Percentiles rank a stretch among this genome's conserved stretches.
Evolutionary conservation across 345 rosid species (phyloP).

Genomic region (Sonneratia caseolaris): DNA sequence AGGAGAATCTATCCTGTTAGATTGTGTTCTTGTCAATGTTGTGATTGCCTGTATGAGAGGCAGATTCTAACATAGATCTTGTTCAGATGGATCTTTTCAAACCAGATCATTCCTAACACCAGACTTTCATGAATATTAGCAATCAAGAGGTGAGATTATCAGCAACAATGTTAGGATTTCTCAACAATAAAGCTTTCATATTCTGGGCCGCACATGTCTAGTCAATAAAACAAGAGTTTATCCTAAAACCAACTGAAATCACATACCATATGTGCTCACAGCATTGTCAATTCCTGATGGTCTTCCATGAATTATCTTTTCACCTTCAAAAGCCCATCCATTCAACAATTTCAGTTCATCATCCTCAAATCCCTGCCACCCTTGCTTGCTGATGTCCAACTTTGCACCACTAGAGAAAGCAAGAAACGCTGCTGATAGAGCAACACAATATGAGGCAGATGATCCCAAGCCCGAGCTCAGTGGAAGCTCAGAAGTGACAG

Average conservation of each 20-base stretch:
- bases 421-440: conserved; percentile 66
- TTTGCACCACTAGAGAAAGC: conserved; percentile 35
- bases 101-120: background rate
- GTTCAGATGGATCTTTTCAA: background rate
- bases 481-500: conserved; percentile 75
- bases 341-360: conserved; percentile 58
- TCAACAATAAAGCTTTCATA: background rate
- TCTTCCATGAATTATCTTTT: conserved; percentile 84
- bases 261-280: conserved; percentile 86
- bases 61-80: background rate
- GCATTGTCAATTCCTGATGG: conserved; percentile 98
- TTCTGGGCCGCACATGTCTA: background rate
- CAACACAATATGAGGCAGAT: conserved; percentile 77
- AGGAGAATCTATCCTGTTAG: background rate
- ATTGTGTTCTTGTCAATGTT: background rate
- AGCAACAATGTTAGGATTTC: background rate
- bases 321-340: conserved; percentile 96
- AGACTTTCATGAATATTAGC: background rate
- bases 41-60: background rate
- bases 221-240: background rate
- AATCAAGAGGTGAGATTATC: background rate
- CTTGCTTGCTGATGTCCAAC: conserved; percentile 27
- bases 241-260: background rate
- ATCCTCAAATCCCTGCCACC: conserved; percentile 49
- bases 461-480: conserved; percentile 90